Percentiles rank a stretch among this genome's conserved stretches.
phyloP scores from a whole-genome alignment of 176 grass and related monocot genomes.

The Luzula sylvatica region DNA sequence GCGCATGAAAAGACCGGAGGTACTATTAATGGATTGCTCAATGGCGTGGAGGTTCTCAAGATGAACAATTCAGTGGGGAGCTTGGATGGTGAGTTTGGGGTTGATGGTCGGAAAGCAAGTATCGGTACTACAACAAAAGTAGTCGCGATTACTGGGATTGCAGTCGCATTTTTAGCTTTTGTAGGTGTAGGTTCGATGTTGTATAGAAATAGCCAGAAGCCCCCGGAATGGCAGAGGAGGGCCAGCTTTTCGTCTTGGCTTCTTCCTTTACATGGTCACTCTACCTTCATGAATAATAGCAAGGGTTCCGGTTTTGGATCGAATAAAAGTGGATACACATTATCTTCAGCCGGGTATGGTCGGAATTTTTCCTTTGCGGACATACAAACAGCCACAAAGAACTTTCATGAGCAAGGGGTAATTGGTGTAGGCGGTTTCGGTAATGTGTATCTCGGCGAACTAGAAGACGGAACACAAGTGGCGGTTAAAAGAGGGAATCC shows the following conservation, averaged over 20 bases:
- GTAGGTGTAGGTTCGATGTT: slow-evolving; percentile 73
- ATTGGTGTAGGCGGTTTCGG: slow-evolving; percentile 95
- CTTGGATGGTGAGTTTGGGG: slow-evolving; percentile 86
- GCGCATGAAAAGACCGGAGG: slow-evolving; percentile 57
- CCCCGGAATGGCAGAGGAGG: slow-evolving; percentile 78
- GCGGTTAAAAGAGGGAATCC: slow-evolving; percentile 90
- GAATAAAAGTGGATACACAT: slow-evolving; percentile 70
- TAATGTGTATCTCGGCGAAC: slow-evolving; percentile 82
- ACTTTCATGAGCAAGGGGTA: slow-evolving; percentile 65
- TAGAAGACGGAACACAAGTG: slow-evolving; percentile 77
- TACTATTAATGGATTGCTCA: slow-evolving; percentile 54
- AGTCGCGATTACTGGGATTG: slow-evolving; percentile 64
- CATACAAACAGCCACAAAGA: slow-evolving; percentile 66
- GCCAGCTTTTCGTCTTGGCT: slow-evolving; percentile 97
- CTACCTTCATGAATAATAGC: slow-evolving; percentile 54
- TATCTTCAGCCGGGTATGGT: slow-evolving; percentile 58
- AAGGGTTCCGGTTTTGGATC: slow-evolving; percentile 54
- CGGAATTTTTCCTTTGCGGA: slow-evolving; percentile 67
- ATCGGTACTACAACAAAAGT: slow-evolving; percentile 18
- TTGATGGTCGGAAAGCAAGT: slow-evolving; percentile 57
- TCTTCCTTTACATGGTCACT: slow-evolving; percentile 70
- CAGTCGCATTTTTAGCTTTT: slow-evolving; percentile 82
- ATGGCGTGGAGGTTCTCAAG: slow-evolving; percentile 84
- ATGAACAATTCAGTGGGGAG: slow-evolving; percentile 72
- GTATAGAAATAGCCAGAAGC: slow-evolving; percentile 67